These are phyloP conservation scores for Candida arabinofermentans DNA, from an alignment of 805 yeast genomes.

Conservation along the genomic window DNA sequence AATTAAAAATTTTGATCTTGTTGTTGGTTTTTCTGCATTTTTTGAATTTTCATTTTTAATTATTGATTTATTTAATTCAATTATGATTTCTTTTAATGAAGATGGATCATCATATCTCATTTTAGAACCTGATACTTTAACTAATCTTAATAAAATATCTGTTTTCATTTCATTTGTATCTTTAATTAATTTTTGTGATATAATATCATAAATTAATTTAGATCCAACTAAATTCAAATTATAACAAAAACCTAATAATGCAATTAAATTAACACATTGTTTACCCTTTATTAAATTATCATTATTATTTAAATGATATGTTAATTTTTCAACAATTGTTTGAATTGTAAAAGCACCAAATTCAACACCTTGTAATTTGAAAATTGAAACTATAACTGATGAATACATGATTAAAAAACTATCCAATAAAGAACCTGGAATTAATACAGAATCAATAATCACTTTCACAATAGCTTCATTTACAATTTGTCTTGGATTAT, in stretches of 20 bases:
- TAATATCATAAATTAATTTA: slow-evolving; percentile 71
- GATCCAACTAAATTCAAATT: slow-evolving; percentile 74
- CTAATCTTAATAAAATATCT: slow-evolving; percentile 67
- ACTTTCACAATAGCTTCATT: slow-evolving; percentile 63
- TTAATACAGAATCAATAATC: slow-evolving; percentile 58
- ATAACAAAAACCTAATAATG: slow-evolving; percentile 73
- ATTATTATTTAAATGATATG: slow-evolving; percentile 33
- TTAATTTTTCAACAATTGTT: slow-evolving; percentile 67
- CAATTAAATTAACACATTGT: slow-evolving; percentile 50
- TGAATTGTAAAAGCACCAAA: slow-evolving; percentile 88
- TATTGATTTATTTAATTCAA: slow-evolving; percentile 48
- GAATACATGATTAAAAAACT: slow-evolving; percentile 78
- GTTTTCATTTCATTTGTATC: slow-evolving; percentile 64
- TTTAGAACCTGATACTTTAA: slow-evolving; percentile 76
- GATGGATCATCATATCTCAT: slow-evolving; percentile 88
- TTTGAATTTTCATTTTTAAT: slow-evolving; percentile 35
- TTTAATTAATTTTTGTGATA: slow-evolving; percentile 37
- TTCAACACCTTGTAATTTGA: slow-evolving; percentile 77
- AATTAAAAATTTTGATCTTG: slow-evolving; percentile 77
- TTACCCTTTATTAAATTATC: slow-evolving; percentile 27
- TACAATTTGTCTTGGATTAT: slow-evolving; percentile 75
- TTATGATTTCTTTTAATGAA: slow-evolving; percentile 75
- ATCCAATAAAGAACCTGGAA: slow-evolving; percentile 67
- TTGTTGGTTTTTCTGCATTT: slow-evolving; percentile 31
- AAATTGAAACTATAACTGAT: slow-evolving; percentile 68